Evolutionary conservation across 305 asterid species (phyloP).

Genomic region (Solanum hybrid): DNA sequence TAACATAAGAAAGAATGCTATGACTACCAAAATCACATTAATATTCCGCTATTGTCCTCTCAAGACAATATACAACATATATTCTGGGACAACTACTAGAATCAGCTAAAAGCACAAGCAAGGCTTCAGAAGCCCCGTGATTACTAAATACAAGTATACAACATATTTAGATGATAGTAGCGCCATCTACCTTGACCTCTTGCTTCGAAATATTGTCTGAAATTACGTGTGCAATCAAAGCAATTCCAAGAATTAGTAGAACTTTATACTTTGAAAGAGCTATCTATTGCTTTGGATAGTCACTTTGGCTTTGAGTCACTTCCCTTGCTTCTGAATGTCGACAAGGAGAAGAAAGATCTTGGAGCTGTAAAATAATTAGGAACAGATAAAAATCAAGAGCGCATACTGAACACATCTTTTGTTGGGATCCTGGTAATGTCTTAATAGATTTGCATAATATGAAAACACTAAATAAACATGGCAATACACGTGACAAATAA

Average conservation of each 20-base stretch:
- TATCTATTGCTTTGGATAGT: slow-evolving; percentile 33
- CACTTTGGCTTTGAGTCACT: slow-evolving; percentile 50
- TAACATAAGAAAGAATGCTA: slow-evolving; percentile 20
- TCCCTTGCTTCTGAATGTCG: slow-evolving; percentile 93
- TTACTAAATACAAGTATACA: slow-evolving; percentile 23
- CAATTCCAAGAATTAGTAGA: slow-evolving; percentile 15
- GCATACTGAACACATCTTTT: background rate
- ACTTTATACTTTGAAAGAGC: slow-evolving; percentile 1
- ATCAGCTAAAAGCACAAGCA: slow-evolving; percentile 9
- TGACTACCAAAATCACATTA: slow-evolving; percentile 52
- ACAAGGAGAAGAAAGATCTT: slow-evolving; percentile 83
- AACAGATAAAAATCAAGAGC: background rate
- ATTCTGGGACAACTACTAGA: slow-evolving; percentile 18
- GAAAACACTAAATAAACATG: background rate
- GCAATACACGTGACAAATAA: background rate
- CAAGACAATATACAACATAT: slow-evolving; percentile 36
- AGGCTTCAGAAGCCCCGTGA: slow-evolving; percentile 15
- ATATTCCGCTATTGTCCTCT: slow-evolving; percentile 44
- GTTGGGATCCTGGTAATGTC: background rate
- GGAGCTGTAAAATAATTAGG: slow-evolving; percentile 48
- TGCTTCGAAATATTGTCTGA: slow-evolving; percentile 10
- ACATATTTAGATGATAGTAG: slow-evolving; percentile 11
- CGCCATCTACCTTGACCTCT: slow-evolving; percentile 16
- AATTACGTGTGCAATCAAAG: background rate
- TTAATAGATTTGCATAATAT: background rate